Base-by-base conservation (phyloP, 768 basidiomycete species). In the Crassisporium funariophilum region DNA sequence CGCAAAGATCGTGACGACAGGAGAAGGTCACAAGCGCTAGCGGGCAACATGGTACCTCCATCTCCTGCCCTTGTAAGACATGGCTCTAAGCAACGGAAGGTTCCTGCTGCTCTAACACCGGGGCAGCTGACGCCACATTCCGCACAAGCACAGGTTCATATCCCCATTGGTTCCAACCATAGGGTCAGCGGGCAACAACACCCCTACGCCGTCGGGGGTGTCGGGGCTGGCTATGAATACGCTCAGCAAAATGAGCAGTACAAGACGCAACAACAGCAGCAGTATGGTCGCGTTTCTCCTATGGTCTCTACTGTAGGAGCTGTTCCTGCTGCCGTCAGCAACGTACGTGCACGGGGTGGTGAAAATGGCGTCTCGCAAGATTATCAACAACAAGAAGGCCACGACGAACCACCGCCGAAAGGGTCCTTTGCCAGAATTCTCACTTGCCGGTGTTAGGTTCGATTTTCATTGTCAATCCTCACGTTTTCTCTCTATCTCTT, bases 21-120 rank as follows among this genome's bases (percentile, higher is more conserved):
- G 61, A 75, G 87, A 64, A 79, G 87, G 46, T 74, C 75, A 13
- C 74, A 75, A 23, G 82, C 82, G 6, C 73, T 72, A 24, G 81
- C 81, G 51, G 82, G 75, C 47, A 76, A 75, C 53, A 75, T 84
- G 38, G 69, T 78, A 12, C 84, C 86, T 22, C 85, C 87, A 17
- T 88, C 90, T 12, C 88, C 89, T 46, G 89, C 88, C 9, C 77
- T 90, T 46, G 84, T 88, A 43, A 82, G 88, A 31, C 77, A 83
- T 59, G 84, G 84, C 34, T 88, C 86, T 46, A 90, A 86, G 65
- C 77, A 82, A 53, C 80, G 82, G 53, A 81, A 82, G 62, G 65
- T 79, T 36, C 86, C 83, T 29, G 73, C 72, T 42, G 76, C 74
- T 45, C 79, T 88, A 43, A 74, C 76, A 6, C 83, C 80, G 19